phyloP scores from a whole-genome alignment of 495 filamentous ascomycete genomes.

The Rhizodiscina lignyota region DNA sequence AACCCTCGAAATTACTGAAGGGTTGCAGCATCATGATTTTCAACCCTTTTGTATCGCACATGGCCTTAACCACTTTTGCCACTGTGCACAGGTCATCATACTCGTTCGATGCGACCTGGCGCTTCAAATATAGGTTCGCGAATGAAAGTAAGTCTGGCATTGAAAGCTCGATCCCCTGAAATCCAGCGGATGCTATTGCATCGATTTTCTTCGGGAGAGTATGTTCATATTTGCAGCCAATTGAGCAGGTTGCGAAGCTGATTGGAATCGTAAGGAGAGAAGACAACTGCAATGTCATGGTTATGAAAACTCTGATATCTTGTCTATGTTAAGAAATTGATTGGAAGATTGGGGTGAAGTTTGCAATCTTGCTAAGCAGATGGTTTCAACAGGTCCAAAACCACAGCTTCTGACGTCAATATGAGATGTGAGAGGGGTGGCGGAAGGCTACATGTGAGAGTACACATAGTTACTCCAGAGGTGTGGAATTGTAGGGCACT shows the following conservation, averaged over 20 bases:
- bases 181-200: constrained; percentile 49
- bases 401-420: too few species aligned
- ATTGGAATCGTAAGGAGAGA: too few species aligned
- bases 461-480: too few species aligned
- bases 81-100: constrained; percentile 36
- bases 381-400: too few species aligned
- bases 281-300: too few species aligned
- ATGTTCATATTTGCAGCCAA: constrained; percentile 34
- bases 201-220: constrained; percentile 47
- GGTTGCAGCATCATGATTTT: constrained; percentile 62
- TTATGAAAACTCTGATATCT: too few species aligned
- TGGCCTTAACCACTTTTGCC: constrained; percentile 30
- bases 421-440: too few species aligned
- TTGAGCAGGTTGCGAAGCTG: constrained; percentile 49
- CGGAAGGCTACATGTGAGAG: too few species aligned
- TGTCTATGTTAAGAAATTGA: too few species aligned
- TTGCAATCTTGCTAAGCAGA: too few species aligned
- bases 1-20: constrained; percentile 70
- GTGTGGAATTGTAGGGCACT: too few species aligned
- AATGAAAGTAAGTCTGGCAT: constrained; percentile 61
- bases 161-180: constrained; percentile 54
- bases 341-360: too few species aligned
- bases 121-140: constrained; percentile 30
- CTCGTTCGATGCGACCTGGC: constrained; percentile 35
- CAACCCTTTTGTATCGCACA: constrained; percentile 36